Base-by-base conservation (phyloP, 2,329 filamentous ascomycete species). In the Ophiostoma triangulosporum region DNA sequence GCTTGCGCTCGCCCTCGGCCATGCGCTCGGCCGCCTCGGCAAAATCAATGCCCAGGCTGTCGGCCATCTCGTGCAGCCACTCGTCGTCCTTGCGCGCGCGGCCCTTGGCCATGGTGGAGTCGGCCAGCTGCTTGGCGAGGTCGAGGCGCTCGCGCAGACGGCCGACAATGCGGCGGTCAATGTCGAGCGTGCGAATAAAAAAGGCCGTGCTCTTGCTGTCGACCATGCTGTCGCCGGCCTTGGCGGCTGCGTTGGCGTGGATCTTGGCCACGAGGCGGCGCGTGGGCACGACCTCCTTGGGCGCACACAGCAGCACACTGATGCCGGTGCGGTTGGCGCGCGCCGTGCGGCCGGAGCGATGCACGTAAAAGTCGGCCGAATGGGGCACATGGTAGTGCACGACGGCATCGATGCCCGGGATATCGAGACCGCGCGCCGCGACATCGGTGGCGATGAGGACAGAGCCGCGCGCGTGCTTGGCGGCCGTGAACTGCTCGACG, bases 341-440 rank as follows among this genome's bases (percentile, higher is more conserved):
- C 2, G 93, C 93, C 1, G 93, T 97, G 59, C 93, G 86, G 12
- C 93, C 93, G 1, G 93, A 96, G 24, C 93, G 83, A 65, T 98
- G 93, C 14, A 98, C 90, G 64, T 98, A 98, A 48, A 85, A 85
- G 66, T 97, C 91, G 32, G 93, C 93, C 1, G 88, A 76, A 54
- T 90, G 85, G 1, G 93, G 93, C 0, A 96, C 83, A 67, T 98
- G 91, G 70, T 98, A 98, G 69, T 98, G 93, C 17, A 98, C 72
- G 15, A 98, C 85, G 14, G 95, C 76, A 61, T 96, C 86, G 48
- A 97, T 88, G 32, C 83, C 81, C 46, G 87, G 84, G 61, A 98
- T 96, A 66, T 98, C 93, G 48, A 98, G 81, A 68, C 93, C 93
- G 57, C 91, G 83, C 8, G 91, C 89, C 2, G 91, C 91, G 26